Evolutionary conservation across 1,284 basidiomycete genomes (phyloP).

Genomic region (Moesziomyces aphidis): DNA sequence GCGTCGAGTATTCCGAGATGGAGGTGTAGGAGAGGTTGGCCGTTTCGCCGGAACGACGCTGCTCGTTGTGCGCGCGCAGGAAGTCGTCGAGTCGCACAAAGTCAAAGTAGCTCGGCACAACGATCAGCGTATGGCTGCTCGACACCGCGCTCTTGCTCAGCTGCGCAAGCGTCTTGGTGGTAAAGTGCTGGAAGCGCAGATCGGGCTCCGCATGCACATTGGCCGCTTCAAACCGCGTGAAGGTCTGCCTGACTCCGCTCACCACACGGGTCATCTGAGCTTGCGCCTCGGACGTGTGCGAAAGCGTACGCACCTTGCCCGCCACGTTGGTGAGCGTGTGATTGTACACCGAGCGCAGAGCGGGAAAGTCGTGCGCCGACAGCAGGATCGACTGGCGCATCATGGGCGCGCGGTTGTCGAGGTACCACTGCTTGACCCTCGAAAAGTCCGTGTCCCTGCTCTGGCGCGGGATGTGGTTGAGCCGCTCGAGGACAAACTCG

Average conservation of each 20-base stretch:
- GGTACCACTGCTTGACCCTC: conserved; percentile 95
- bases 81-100: conserved; percentile 91
- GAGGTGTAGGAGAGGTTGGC: conserved; percentile 73
- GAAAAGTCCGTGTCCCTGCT: conserved; percentile 96
- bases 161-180: conserved; percentile 82
- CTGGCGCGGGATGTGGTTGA: conserved; percentile 91
- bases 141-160: conserved; percentile 91
- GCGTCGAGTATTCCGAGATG: conserved; percentile 94
- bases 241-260: conserved; percentile 72
- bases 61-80: conserved; percentile 73
- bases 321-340: conserved; percentile 81
- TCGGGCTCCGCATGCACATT: conserved; percentile 85
- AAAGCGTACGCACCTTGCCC: conserved; percentile 75
- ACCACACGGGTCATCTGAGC: conserved; percentile 38
- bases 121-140: conserved; percentile 85
- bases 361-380: conserved; percentile 90
- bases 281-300: conserved; percentile 5
- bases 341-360: conserved; percentile 84
- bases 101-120: conserved; percentile 95
- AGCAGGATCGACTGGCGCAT: conserved; percentile 89
- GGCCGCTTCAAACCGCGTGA: conserved; percentile 79
- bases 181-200: conserved; percentile 86
- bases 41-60: conserved; percentile 64
- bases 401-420: conserved; percentile 82
- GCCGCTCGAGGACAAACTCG: conserved; percentile 84